phyloP scores from a whole-genome alignment of 805 yeast species.

The Saccharomycopsis sp. region DNA sequence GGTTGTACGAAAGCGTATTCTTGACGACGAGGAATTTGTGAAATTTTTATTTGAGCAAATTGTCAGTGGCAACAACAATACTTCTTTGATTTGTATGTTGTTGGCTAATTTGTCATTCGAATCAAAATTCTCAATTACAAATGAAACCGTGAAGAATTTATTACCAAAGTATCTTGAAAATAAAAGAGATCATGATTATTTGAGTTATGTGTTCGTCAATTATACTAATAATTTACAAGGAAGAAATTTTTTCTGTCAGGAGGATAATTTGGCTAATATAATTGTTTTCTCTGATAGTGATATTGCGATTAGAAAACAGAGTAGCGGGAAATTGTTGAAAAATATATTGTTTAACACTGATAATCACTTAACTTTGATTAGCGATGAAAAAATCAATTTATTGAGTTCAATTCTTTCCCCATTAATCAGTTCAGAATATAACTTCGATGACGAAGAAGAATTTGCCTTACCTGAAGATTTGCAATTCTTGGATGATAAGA shows the following conservation, averaged over 20 bases:
- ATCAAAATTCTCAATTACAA: constrained; percentile 30
- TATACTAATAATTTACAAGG: constrained; percentile 69
- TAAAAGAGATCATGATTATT: constrained; percentile 70
- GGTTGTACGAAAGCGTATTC: constrained; percentile 56
- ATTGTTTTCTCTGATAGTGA: constrained; percentile 71
- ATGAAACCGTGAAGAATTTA: constrained; percentile 62
- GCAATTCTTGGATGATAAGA: constrained; percentile 69
- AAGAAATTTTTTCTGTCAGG: constrained; percentile 70
- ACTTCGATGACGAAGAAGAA: constrained; percentile 76
- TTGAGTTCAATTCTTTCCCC: constrained; percentile 81
- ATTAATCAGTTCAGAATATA: constrained; percentile 65
- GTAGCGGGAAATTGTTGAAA: constrained; percentile 88
- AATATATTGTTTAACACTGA: constrained; percentile 79
- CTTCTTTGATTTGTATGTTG: constrained; percentile 78
- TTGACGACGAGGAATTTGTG: constrained; percentile 52
- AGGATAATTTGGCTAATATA: constrained; percentile 76
- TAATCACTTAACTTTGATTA: constrained; percentile 52
- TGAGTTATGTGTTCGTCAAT: constrained; percentile 86
- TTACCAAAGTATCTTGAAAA: constrained; percentile 83
- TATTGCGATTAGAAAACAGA: constrained; percentile 76
- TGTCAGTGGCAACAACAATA: constrained; percentile 52
- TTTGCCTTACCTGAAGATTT: constrained; percentile 84
- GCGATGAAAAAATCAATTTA: constrained; percentile 58
- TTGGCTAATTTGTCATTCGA: constrained; percentile 80
- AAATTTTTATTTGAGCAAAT: constrained; percentile 43